Evolutionary conservation across 768 basidiomycete genomes (phyloP).

Genomic region (Roridomyces roridus): DNA sequence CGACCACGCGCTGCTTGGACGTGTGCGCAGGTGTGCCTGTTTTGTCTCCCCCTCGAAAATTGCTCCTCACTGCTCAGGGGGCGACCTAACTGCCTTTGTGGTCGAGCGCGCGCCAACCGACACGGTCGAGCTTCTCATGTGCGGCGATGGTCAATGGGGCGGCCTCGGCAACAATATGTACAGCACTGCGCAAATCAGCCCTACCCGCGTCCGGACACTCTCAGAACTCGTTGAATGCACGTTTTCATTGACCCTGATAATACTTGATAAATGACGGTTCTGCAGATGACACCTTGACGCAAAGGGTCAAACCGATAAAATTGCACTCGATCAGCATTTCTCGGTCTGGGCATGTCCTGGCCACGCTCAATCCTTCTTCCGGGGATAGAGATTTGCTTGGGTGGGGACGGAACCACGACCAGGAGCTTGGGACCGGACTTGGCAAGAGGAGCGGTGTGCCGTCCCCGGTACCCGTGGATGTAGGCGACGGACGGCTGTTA

Average conservation of each 20-base stretch:
- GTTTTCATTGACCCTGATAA: constrained; percentile 31
- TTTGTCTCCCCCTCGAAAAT: neutral
- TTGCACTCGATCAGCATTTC: constrained; percentile 72
- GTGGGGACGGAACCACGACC: constrained; percentile 79
- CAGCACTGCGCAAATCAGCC: constrained; percentile 74
- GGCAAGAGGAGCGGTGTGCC: constrained; percentile 68
- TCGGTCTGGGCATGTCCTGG: constrained; percentile 76
- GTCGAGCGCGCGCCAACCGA: constrained; percentile 55
- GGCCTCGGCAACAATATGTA: constrained; percentile 73
- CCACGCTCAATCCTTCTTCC: constrained; percentile 69
- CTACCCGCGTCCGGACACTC: constrained; percentile 76
- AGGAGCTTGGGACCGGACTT: constrained; percentile 79
- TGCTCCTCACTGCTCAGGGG: constrained; percentile 49
- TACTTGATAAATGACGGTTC: constrained; percentile 9
- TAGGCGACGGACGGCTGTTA: constrained; percentile 64
- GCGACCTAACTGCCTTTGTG: constrained; percentile 79
- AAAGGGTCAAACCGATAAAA: constrained; percentile 66
- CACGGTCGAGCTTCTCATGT: constrained; percentile 65
- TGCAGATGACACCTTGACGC: constrained; percentile 68
- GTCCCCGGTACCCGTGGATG: constrained; percentile 57
- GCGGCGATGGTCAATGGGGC: constrained; percentile 86
- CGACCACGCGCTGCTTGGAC: constrained; percentile 64
- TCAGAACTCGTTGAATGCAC: constrained; percentile 89
- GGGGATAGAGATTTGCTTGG: constrained; percentile 70
- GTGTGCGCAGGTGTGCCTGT: constrained; percentile 62